Base-by-base conservation (phyloP, 2,329 filamentous ascomycete genomes). In the Diplodia sapinea region DNA sequence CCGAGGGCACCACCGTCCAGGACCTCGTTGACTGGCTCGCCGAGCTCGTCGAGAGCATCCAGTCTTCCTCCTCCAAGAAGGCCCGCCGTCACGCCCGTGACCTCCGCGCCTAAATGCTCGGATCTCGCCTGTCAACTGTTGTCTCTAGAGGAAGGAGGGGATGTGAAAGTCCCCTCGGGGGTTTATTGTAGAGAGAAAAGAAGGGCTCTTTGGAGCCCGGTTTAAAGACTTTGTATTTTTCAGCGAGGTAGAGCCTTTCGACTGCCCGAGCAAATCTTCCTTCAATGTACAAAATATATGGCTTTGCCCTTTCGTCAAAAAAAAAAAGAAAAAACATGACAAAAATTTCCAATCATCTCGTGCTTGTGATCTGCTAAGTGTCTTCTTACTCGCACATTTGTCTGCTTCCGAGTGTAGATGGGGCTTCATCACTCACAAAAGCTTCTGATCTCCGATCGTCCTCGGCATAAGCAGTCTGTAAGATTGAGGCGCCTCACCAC, bases 31-130 rank as follows among this genome's bases (percentile, higher is more conserved):
- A 61, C 55, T 67, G 56, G 55, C 43, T 67, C 33, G 43, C 26
- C 65, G 26, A 31, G 47, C 70, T 92, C 74, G 91, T 92, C 84
- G 92, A 92, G 81, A 89, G 82, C 56, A 83, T 93, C 73, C 92
- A 93, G 79, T 38, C 31, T n/a, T 89, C 85, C 40, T 87, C 87
- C 36, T 85, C 87, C 76, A 88, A 36, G 31, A 56, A 56, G 54
- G 43, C 9, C 43, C 43, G 87, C 77, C 87, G 92, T 72, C 91
- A 92, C 74, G 89, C 89, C 43, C 86, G 93, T 63, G 91, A 92
- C 72, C 33, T 31, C 54, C 33, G 31, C 54, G 54, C 54, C 40
- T 38, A 56, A 56, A 5, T 15, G 36, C 33, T 20, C 43, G 43
- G n/a, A 11, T 47, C 40, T 17, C 15, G 40, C 40, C n/a, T 13